These are phyloP conservation scores for Prunus dulcis DNA, from an alignment of 306 rosid species.

Conservation along the genomic window DNA sequence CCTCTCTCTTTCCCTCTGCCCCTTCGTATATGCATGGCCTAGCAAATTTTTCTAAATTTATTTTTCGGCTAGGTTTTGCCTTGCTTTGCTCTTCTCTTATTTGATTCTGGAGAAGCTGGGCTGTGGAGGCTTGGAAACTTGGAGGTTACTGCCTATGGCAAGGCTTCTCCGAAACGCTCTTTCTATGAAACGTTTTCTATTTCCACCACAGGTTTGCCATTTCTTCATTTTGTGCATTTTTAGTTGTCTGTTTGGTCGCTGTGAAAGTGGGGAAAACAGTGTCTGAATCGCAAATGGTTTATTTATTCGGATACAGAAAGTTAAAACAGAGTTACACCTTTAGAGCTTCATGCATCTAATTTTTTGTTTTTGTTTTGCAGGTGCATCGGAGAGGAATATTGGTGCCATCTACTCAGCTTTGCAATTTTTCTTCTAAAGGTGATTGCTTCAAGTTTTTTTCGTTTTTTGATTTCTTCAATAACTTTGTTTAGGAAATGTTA, in stretches of 20 bases:
- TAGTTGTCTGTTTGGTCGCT: conserved; percentile 9
- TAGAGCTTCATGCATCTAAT: conserved; percentile 10
- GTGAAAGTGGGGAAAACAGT: background rate
- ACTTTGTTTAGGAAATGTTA: background rate
- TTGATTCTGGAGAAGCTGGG: conserved; percentile 2
- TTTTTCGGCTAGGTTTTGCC: background rate
- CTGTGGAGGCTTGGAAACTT: conserved; percentile 9
- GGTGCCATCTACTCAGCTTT: conserved; percentile 45
- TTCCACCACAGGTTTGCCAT: conserved; percentile 43
- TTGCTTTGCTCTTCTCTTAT: background rate
- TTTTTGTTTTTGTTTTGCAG: conserved; percentile 39
- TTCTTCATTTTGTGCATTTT: background rate
- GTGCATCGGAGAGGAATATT: conserved; percentile 44
- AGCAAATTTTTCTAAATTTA: background rate
- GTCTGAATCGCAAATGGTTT: background rate
- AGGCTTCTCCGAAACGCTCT: conserved; percentile 58
- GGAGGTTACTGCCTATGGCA: conserved; percentile 47
- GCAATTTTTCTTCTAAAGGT: conserved; percentile 71
- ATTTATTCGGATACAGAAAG: background rate
- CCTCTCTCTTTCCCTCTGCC: background rate
- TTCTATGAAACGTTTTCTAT: conserved; percentile 44
- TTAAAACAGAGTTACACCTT: background rate
- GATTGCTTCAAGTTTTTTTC: conserved; percentile 17
- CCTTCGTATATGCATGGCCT: background rate
- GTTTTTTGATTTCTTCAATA: background rate